Evolutionary conservation across 2,329 filamentous ascomycete genomes (phyloP), one percentile per base, ranked within the genome.

Genomic region (Fusarium sarcochroum): DNA sequence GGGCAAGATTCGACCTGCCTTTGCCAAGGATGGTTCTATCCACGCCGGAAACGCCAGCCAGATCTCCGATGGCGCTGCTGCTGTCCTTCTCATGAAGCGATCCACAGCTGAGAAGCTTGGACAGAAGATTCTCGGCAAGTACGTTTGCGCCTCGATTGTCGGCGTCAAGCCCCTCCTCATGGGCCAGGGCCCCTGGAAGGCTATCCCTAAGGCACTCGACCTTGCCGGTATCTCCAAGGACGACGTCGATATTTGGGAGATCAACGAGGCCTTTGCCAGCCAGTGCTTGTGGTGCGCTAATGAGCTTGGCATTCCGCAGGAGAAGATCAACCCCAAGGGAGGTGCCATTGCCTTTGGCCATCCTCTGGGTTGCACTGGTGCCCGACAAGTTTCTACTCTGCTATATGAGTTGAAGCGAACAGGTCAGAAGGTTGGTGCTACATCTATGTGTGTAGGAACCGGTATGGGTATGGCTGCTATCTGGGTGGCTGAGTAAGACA

Each of bases 401-500:
- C 83, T 98, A 68, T 97, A 94, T 72, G 95, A 98, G 87, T 83
- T 98, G 73, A 91, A 89, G 86, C 86, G 95, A 78, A 96, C 89
- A 54, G 89, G 90, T 60, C 87, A 96, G 86, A 92, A 92, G 86
- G 83, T 98, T 65, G 96, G 96, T 51, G 89, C 97, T 41, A 98
- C 93, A 30, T 95, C 91, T 80, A 98, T 98, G 96, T 99, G 96
- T 79, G 84, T 98, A 49, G 96, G 95, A 51, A 98, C 95, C 4
- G 95, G 94, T 53, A 98, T 98, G 96, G 95, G 95, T 52, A 97
- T 98, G 93, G 94, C 94, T 58, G 93, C 94, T 63, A 91, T 98
- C 62, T 98, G 94, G 94, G 94, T 98, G 70, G 93, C 93, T 5
- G 94, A 97, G 85, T 97, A 93, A 70, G 63, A 20, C 9, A 38